A percentile compares a stretch with the other conserved stretches of the same genome.
Evolutionary conservation across 208 protist genomes (phyloP).

Genomic region (Angomonas deanei): DNA sequence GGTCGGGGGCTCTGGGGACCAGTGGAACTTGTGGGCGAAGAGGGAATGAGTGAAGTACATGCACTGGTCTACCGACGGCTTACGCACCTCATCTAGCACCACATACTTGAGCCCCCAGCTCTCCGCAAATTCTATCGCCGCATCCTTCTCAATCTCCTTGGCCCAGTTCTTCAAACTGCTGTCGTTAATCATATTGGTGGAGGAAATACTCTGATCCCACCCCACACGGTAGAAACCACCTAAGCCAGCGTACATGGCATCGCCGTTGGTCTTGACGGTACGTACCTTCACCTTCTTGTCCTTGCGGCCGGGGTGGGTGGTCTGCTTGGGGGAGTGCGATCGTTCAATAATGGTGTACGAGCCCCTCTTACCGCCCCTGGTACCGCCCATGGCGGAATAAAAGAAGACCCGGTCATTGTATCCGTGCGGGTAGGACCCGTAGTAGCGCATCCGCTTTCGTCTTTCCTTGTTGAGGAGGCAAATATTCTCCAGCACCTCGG

Average conservation of each 20-base stretch:
- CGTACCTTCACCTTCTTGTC: slow-evolving; percentile 53
- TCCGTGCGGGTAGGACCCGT: slow-evolving; percentile 54
- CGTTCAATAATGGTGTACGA: slow-evolving; percentile 66
- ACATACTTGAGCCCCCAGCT: slow-evolving; percentile 81
- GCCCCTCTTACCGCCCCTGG: slow-evolving; percentile 20
- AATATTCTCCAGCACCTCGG: slow-evolving; percentile 49
- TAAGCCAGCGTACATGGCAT: slow-evolving; percentile 50
- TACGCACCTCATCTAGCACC: slow-evolving; percentile 73
- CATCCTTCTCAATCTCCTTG: slow-evolving; percentile 41
- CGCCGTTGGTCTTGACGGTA: slow-evolving; percentile 38
- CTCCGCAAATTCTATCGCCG: slow-evolving; percentile 66
- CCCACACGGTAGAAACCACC: slow-evolving; percentile 59
- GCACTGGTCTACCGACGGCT: slow-evolving; percentile 62
- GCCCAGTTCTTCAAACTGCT: slow-evolving; percentile 30
- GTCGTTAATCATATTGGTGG: slow-evolving; percentile 59
- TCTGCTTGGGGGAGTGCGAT: slow-evolving; percentile 60
- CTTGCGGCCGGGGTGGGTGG: slow-evolving; percentile 38
- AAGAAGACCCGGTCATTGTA: slow-evolving; percentile 66
- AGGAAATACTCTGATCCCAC: slow-evolving; percentile 50
- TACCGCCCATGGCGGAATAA: slow-evolving; percentile 39
- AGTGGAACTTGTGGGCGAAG: slow-evolving; percentile 81
- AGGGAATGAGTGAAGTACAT: slow-evolving; percentile 73
- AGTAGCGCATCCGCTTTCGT: slow-evolving; percentile 69
- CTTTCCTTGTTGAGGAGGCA: slow-evolving; percentile 61
- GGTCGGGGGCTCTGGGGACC: slow-evolving; percentile 61